phyloP scores from a whole-genome alignment of 208 protist species.

The Naegleria lovaniensis region DNA sequence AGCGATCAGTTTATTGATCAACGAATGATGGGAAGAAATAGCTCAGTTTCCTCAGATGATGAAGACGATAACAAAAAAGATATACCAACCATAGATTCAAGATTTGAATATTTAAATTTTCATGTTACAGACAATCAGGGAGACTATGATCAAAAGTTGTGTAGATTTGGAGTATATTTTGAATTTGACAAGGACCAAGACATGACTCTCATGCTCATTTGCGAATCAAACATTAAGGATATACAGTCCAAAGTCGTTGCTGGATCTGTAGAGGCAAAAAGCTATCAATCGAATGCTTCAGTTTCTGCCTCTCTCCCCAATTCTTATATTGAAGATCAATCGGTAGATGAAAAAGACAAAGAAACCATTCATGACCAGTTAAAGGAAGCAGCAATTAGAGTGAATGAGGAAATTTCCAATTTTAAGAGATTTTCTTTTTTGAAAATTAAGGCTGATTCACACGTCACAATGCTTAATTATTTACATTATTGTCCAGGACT shows the following conservation, averaged over 20 bases:
- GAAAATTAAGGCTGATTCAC: not conserved
- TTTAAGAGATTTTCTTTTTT: slow-evolving; percentile 1
- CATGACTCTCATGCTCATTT: slow-evolving; percentile 8
- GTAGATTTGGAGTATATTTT: slow-evolving; percentile 4
- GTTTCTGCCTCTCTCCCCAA: not conserved
- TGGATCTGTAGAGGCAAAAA: not conserved
- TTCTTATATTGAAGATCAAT: not conserved
- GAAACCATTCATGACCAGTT: not conserved
- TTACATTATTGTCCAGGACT: slow-evolving; percentile 22
- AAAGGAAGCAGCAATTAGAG: not conserved
- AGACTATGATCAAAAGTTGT: not conserved
- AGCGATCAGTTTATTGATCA: slow-evolving; percentile 2
- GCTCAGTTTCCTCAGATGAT: not conserved
- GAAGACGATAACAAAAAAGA: not conserved
- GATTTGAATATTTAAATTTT: slow-evolving; percentile 5
- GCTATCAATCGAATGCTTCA: not conserved
- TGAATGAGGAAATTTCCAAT: not conserved
- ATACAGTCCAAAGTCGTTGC: not conserved
- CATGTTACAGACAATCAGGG: not conserved
- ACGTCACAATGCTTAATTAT: slow-evolving; percentile 11
- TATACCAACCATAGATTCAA: not conserved
- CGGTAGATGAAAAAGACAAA: not conserved
- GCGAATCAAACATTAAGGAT: not conserved
- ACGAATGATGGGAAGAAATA: not conserved
- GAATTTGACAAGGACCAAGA: not conserved